phyloP scores from a whole-genome alignment of 2,329 filamentous ascomycete species.

The Tolypocladium album region DNA sequence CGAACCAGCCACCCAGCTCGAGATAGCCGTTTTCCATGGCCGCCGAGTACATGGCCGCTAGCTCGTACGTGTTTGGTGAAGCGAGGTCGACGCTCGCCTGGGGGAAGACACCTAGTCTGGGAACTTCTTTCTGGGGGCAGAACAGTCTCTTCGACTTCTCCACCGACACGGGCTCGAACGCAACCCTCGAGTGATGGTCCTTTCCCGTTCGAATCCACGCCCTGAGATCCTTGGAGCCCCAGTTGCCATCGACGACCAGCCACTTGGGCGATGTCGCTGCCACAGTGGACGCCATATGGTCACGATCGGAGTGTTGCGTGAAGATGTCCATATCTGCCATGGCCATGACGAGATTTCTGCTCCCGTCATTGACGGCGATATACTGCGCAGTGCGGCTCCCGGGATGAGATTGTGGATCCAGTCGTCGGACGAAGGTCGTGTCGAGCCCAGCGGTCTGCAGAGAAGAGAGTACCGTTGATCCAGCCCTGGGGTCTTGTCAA shows the following conservation, averaged over 20 bases:
- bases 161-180: slow-evolving; percentile 83
- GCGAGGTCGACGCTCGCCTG: slow-evolving; percentile 57
- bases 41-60: slow-evolving; percentile 64
- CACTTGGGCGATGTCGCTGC: slow-evolving; percentile 52
- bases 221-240: slow-evolving; percentile 55
- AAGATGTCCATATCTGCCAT: slow-evolving; percentile 96
- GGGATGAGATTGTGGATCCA: slow-evolving; percentile 35
- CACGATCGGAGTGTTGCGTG: slow-evolving; percentile 39
- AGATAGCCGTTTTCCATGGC: slow-evolving; percentile 59
- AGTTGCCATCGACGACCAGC: slow-evolving; percentile 82
- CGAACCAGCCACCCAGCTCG: slow-evolving; percentile 65
- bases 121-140: slow-evolving; percentile 24
- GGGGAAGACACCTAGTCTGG: slow-evolving; percentile 44
- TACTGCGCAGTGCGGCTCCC: slow-evolving; percentile 76
- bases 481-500: slow-evolving; percentile 39
- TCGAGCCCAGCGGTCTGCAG: slow-evolving; percentile 56
- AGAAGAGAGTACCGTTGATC: slow-evolving; percentile 58
- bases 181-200: slow-evolving; percentile 45
- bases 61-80: slow-evolving; percentile 76
- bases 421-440: slow-evolving; percentile 48
- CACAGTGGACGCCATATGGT: slow-evolving; percentile 51
- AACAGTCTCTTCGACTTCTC: slow-evolving; percentile 69
- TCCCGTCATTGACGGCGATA: slow-evolving; percentile 73
- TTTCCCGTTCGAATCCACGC: slow-evolving; percentile 57
- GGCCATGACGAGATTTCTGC: slow-evolving; percentile 76